Evolutionary conservation across 2,329 filamentous ascomycete species (phyloP).

Genomic region (Neobulgaria alba): DNA sequence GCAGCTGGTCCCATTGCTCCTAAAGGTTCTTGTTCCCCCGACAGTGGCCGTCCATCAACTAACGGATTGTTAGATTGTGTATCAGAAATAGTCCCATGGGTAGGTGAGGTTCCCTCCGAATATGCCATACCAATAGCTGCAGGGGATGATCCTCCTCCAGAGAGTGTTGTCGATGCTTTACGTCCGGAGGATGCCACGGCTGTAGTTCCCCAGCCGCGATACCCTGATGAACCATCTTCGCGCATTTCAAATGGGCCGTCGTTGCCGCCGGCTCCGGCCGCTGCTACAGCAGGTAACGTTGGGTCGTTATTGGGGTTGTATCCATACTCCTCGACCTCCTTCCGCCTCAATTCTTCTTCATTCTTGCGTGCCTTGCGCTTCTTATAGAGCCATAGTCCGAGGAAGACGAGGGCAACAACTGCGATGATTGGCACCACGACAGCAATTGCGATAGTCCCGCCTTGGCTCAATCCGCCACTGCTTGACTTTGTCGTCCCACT

Average conservation of each 20-base stretch:
- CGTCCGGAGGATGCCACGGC: slow-evolving; percentile 59
- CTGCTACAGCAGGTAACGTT: slow-evolving; percentile 53
- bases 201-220: slow-evolving; percentile 90
- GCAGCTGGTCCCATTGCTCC: slow-evolving; percentile 67
- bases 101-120: slow-evolving; percentile 67
- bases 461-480: slow-evolving; percentile 38
- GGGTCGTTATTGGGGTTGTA: slow-evolving; percentile 98
- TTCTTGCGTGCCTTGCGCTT: slow-evolving; percentile 78
- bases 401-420: slow-evolving; percentile 70
- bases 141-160: slow-evolving; percentile 49
- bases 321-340: slow-evolving; percentile 94
- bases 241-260: slow-evolving; percentile 64
- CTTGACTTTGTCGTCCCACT: slow-evolving; percentile 3
- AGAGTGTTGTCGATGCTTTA: slow-evolving; percentile 84
- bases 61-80: slow-evolving; percentile 61
- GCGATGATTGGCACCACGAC: slow-evolving; percentile 90
- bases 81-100: slow-evolving; percentile 56
- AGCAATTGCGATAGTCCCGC: slow-evolving; percentile 77
- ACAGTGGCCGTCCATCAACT: slow-evolving; percentile 39
- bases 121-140: slow-evolving; percentile 53
- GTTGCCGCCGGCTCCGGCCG: slow-evolving; percentile 31
- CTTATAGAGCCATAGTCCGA: slow-evolving; percentile 77
- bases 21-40: slow-evolving; percentile 70
- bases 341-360: slow-evolving; percentile 79
- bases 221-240: slow-evolving; percentile 69